Evolutionary conservation across 169 alveolate species (phyloP), one percentile per base, ranked within the genome.

Genomic region (Amoebophrya sp.): DNA sequence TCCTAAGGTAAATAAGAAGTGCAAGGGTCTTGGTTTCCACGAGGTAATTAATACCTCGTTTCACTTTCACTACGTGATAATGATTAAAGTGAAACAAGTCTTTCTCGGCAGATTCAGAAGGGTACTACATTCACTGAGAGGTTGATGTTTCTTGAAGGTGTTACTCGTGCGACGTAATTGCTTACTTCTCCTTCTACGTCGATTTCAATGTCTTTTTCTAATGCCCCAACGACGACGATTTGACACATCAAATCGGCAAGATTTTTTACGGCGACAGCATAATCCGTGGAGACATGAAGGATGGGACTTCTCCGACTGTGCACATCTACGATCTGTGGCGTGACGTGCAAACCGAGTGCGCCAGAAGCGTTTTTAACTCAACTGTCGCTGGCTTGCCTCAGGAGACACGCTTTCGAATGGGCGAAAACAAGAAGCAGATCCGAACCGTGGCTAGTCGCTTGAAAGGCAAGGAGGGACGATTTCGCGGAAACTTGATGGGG

Each of bases 401-500:
- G 65, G 65, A 47, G 65, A 47, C 65, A 18, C 65, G 65, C 29
- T 47, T 47, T 47, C 65, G 65, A 18, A 47, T 47, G 18, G 65
- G 65, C 29, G 65, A 47, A 18, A 12, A 6, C 29, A 47, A 47
- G 65, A 78, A 92, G 93, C 90, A 94, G 94, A 55, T 93, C 39
- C 95, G 98, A 92, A 96, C 98, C 0, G 91, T 98, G 12, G 94
- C 96, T 91, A 94, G 97, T 83, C 93, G 99, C 92, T 93, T 97
- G 36, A 97, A 97, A 92, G 99, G 99, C 40, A 99, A 99, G 95
- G 99, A 97, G 91, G 99, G 99, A 0, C 96, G 99, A 92, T 98
- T 99, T 92, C 96, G 99, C 93, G 99, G 99, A n/a, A 98, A 99
- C 95, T 94, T 99, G 91, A 97, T 98, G 33, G 99, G 99, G 41